Conservation (phyloP, 2,329 filamentous ascomycete species). For the Penicillium sp. region DNA sequence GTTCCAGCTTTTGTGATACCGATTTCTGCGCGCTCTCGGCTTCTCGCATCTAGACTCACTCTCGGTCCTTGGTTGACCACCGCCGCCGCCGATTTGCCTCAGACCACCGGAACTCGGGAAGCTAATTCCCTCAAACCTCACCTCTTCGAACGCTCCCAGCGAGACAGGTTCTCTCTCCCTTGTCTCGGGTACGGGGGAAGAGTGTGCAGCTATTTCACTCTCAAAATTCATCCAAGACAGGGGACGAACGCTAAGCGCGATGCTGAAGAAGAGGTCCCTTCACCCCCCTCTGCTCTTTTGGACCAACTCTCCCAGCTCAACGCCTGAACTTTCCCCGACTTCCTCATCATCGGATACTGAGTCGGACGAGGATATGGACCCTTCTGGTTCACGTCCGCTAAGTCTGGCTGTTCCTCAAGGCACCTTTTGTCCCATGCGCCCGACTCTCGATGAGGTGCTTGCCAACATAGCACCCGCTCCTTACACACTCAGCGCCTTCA, state of each 20-base stretch:
- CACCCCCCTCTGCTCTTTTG: slow-evolving; percentile 42
- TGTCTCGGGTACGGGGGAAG: slow-evolving; percentile 18
- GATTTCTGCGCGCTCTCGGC: slow-evolving; percentile 18
- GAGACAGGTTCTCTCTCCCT: slow-evolving; percentile 7
- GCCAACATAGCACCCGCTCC: slow-evolving; percentile 83
- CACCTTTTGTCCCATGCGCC: slow-evolving; percentile 57
- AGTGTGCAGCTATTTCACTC: slow-evolving; percentile 23
- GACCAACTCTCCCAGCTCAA: slow-evolving; percentile 48
- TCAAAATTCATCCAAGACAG: slow-evolving; percentile 17
- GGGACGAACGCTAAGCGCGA: slow-evolving; percentile 39
- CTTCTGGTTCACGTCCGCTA: slow-evolving; percentile 47
- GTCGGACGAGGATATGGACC: slow-evolving; percentile 52
- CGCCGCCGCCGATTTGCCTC: not conserved
- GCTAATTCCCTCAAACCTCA: not conserved
- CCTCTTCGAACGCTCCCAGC: not conserved
- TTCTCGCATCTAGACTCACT: slow-evolving; percentile 17
- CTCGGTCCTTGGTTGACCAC: slow-evolving; percentile 17
- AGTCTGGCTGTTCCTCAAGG: slow-evolving; percentile 49
- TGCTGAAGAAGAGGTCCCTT: slow-evolving; percentile 45
- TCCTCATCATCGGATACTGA: slow-evolving; percentile 48
- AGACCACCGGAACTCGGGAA: not conserved
- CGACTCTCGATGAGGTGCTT: slow-evolving; percentile 84
- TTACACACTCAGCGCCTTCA: slow-evolving; percentile 91
- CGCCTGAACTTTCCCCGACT: slow-evolving; percentile 51
- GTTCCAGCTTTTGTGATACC: slow-evolving; percentile 3